phyloP scores from a whole-genome alignment of 345 rosid genomes.

The Physaria fendleri region DNA sequence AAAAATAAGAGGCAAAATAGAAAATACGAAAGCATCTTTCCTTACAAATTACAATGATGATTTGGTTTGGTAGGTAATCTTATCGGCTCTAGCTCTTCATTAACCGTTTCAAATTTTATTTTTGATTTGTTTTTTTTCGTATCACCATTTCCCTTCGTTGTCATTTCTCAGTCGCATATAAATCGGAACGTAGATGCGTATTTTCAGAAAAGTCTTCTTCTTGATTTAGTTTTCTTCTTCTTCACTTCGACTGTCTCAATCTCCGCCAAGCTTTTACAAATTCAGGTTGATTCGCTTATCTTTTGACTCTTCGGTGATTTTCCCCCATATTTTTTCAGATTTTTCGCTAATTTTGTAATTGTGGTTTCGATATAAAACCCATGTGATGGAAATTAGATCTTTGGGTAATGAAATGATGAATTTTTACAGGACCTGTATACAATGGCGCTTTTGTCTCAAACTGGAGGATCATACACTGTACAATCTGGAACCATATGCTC shows the following conservation, averaged over 20 bases:
- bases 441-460: constrained; percentile 62
- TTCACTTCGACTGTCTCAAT: not conserved
- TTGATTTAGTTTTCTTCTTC: not conserved
- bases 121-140: not conserved
- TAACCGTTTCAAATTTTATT: not conserved
- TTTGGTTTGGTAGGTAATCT: constrained; percentile 17
- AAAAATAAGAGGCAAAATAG: constrained; percentile 11
- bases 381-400: not conserved
- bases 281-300: constrained; percentile 17
- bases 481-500: constrained; percentile 28
- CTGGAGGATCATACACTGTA: constrained; percentile 39
- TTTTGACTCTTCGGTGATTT: not conserved
- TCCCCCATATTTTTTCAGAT: not conserved
- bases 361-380: not conserved
- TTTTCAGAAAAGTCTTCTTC: not conserved
- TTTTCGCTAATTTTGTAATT: not conserved
- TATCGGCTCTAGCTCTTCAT: not conserved
- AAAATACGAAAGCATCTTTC: not conserved
- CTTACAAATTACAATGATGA: not conserved
- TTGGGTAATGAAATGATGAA: not conserved
- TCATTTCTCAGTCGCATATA: constrained; percentile 6
- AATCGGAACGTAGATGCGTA: constrained; percentile 3
- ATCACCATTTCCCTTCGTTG: not conserved
- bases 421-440: constrained; percentile 21
- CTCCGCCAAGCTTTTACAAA: not conserved